Evolutionary conservation across 2,329 filamentous ascomycete species (phyloP).

Genomic region (Fusarium falciforme): DNA sequence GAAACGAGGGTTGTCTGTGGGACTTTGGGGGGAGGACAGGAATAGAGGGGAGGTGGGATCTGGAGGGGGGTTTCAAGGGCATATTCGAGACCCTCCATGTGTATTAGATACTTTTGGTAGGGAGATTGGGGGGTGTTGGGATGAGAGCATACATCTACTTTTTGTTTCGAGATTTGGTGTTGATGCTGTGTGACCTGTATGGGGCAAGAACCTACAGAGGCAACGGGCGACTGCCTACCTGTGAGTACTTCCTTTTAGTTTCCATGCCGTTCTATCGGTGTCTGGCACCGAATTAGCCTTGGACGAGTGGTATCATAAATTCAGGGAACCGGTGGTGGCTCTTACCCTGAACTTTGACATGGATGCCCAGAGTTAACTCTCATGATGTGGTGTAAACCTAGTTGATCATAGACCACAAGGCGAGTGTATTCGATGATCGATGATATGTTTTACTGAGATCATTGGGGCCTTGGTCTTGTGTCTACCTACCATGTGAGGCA

Average conservation of each 20-base stretch:
- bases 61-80: constrained; percentile 13
- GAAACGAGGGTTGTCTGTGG: constrained; percentile 24
- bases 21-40: constrained; percentile 3
- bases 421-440: background rate
- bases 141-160: background rate
- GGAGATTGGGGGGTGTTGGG: background rate
- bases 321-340: background rate
- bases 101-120: constrained; percentile 21
- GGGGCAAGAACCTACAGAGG: background rate
- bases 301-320: background rate
- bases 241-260: background rate
- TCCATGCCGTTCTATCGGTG: background rate
- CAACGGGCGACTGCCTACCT: background rate
- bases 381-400: background rate
- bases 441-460: background rate
- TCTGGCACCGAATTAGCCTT: background rate
- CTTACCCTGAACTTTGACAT: background rate
- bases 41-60: constrained; percentile 32
- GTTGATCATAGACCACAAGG: background rate
- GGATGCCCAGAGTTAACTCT: background rate
- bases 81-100: constrained; percentile 32
- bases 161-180: background rate
- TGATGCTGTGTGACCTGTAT: background rate
- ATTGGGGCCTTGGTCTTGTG: background rate
- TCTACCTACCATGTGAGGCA: background rate